These are phyloP conservation scores for Pseudonectria buxi DNA, from an alignment of 2,329 filamentous ascomycete species.

Conservation along the genomic window DNA sequence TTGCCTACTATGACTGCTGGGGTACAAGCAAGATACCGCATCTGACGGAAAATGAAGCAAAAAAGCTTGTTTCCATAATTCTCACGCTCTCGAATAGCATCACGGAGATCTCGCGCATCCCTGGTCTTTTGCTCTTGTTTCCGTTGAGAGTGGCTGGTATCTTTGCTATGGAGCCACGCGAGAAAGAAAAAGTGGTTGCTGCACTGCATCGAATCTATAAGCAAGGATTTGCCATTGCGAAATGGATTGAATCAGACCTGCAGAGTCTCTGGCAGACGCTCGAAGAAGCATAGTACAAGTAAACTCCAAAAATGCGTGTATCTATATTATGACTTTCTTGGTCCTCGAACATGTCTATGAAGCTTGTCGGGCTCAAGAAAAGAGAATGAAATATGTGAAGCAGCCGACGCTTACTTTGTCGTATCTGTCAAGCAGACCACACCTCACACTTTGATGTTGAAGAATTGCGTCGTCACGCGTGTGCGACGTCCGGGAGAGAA, in stretches of 20 bases:
- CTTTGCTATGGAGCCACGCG: not conserved
- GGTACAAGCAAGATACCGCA: conserved; percentile 2
- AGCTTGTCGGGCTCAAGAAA: conserved; percentile 11
- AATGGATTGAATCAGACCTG: too few species aligned
- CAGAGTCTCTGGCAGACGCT: too few species aligned
- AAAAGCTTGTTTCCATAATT: conserved; percentile 2
- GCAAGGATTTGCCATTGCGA: conserved; percentile 19
- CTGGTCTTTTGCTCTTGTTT: conserved; percentile 15
- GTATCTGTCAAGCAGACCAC: not conserved
- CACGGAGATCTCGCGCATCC: conserved; percentile 7
- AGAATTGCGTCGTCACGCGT: conserved; percentile 24
- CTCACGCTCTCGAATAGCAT: not conserved
- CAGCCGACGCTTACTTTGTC: too few species aligned
- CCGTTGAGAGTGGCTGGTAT: conserved; percentile 18
- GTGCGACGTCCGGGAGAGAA: conserved; percentile 23
- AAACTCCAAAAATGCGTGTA: too few species aligned
- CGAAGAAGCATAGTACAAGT: too few species aligned
- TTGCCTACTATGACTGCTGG: conserved; percentile 17
- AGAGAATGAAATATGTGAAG: not conserved
- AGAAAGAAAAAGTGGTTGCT: not conserved
- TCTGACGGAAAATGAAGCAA: conserved; percentile 1
- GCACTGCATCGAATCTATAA: conserved; percentile 9
- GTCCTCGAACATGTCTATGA: too few species aligned
- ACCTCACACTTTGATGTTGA: conserved; percentile 19
- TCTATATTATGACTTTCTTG: too few species aligned